A percentile compares a stretch with the other conserved stretches of the same genome.
These are phyloP conservation scores for Tetradesmus lagerheimii DNA, from an alignment of 139 green algal genomes.

Conservation along the genomic window DNA sequence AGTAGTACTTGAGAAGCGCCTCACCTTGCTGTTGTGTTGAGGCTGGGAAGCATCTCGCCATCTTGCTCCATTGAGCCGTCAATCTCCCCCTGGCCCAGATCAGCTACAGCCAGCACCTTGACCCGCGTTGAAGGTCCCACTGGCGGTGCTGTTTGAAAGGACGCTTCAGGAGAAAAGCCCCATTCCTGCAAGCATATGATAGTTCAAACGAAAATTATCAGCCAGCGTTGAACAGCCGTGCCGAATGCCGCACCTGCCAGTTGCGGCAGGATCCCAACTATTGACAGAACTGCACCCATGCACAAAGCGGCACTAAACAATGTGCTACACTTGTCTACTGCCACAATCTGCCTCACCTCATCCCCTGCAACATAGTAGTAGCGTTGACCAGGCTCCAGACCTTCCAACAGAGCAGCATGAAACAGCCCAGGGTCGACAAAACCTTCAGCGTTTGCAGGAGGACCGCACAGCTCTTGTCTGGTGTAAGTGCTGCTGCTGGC, in stretches of 20 bases:
- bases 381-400: conserved; percentile 57
- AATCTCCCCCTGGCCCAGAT: conserved; percentile 68
- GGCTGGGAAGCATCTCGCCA: conserved; percentile 52
- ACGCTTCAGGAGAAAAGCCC: conserved; percentile 62
- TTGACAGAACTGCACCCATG: too few relatives aligned
- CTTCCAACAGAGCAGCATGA: conserved; percentile 67
- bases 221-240: too few relatives aligned
- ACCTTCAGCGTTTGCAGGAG: conserved; percentile 61
- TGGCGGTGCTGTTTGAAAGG: conserved; percentile 60
- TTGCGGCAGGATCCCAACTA: too few relatives aligned
- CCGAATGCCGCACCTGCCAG: too few relatives aligned
- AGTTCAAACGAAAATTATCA: too few relatives aligned
- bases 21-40: conserved; percentile 56
- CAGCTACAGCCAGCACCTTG: conserved; percentile 66
- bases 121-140: conserved; percentile 52
- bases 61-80: conserved; percentile 59
- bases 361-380: conserved; percentile 81
- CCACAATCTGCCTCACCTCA: conserved; percentile 61
- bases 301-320: too few relatives aligned
- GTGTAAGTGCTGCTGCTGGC: conserved; percentile 63
- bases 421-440: conserved; percentile 72
- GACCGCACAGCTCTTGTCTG: conserved; percentile 70
- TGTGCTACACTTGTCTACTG: too few relatives aligned
- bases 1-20: too few relatives aligned
- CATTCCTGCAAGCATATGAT: conserved; percentile 31